Evolutionary conservation across 176 grass and related monocot genomes (phyloP).

Genomic region (Panicum miliaceum): DNA sequence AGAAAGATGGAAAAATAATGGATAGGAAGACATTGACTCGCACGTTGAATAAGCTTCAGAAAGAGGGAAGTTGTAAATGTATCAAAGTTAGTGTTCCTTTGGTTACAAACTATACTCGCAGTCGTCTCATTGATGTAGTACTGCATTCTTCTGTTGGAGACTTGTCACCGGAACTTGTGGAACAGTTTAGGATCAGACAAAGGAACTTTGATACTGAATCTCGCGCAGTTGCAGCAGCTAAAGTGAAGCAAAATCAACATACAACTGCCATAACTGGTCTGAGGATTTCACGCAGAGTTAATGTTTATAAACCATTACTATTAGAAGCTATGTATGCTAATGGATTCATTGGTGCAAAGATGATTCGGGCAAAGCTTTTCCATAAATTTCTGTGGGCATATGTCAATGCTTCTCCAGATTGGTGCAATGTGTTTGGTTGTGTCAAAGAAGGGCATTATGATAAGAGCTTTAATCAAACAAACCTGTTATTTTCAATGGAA

Average conservation of each 20-base stretch:
- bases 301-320: constrained; percentile 65
- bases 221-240: constrained; percentile 63
- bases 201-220: constrained; percentile 76
- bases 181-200: constrained; percentile 74
- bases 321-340: constrained; percentile 83
- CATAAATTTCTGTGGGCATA: constrained; percentile 90
- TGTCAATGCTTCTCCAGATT: constrained; percentile 66
- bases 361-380: constrained; percentile 88
- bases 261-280: constrained; percentile 48
- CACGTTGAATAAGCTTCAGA: constrained; percentile 88
- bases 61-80: constrained; percentile 79
- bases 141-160: constrained; percentile 76
- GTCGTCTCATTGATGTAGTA: constrained; percentile 81
- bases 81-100: constrained; percentile 84
- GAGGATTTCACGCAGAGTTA: constrained; percentile 53
- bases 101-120: constrained; percentile 73
- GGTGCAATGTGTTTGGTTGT: constrained; percentile 48
- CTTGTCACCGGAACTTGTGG: constrained; percentile 75
- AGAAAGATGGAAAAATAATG: constrained; percentile 77
- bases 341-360: constrained; percentile 89
- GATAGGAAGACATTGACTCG: constrained; percentile 81
- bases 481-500: constrained; percentile 73
- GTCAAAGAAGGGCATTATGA: constrained; percentile 46
- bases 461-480: constrained; percentile 54
- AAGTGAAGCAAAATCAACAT: constrained; percentile 65